Base-by-base conservation (phyloP, 1,284 basidiomycete genomes). In the Pascua sp. region DNA sequence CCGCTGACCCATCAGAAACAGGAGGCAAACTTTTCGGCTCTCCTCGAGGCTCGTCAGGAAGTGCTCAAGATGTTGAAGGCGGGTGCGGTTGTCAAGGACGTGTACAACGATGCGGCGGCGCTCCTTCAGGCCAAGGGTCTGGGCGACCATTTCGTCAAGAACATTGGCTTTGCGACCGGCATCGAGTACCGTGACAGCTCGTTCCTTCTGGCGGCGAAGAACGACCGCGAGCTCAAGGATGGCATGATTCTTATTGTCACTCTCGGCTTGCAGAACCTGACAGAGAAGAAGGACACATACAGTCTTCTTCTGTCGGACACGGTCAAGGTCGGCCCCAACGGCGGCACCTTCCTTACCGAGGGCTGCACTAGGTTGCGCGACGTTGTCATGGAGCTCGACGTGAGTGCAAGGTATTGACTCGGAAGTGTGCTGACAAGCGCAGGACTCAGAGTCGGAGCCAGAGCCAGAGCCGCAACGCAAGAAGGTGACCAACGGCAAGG, bases 181-280 rank as follows among this genome's bases (percentile, higher is more conserved):
- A 84, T 97, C 72, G 95, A 98, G 75, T 97, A 95, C 78, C 86
- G 94, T 39, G 95, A 98, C 72, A 86, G 88, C 11, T 81, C 86
- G 0, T 96, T 92, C 72, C 79, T 93, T 2, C 80, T 98, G 41
- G 88, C 86, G 4, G 66, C 85, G 11, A 98, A 97, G 79, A 94
- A 90, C 68, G 79, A 77, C 11, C 85, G 88, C 12, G 78, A 79
- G 38, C 74, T 98, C 53, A 85, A 85, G 70, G 79, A 85, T 51
- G 87, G 88, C 70, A 96, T 96, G 93, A 82, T 91, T 16, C 81
- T 96, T 71, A 89, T 89, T 68, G 80, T 98, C 44, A 83, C 85
- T 9, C 81, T 98, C 48, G 93, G 92, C 2, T 92, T 97, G 73
- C 82, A 86, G 45, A 89, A 90, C 62, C 80, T 98, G 40, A 78